A percentile compares a stretch with the other conserved stretches of the same genome.
phyloP scores from a whole-genome alignment of 768 basidiomycete species.

The Ramaria sp. region DNA sequence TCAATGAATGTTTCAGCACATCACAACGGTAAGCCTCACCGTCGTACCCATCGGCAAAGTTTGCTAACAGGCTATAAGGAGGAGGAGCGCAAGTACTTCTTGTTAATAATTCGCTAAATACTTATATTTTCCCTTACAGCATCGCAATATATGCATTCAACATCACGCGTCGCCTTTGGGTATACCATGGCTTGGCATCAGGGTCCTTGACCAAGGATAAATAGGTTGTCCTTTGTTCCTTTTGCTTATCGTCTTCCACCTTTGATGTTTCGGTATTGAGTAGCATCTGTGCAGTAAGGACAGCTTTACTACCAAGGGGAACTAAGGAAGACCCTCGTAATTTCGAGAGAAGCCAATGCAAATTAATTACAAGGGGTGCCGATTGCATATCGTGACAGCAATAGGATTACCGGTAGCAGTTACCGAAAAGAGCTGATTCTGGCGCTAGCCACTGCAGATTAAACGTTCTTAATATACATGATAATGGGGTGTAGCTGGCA shows the following conservation, averaged over 20 bases:
- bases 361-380: not conserved
- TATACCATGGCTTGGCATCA: constrained; percentile 5
- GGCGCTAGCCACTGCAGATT: too few relatives aligned
- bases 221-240: constrained; percentile 4
- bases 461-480: too few relatives aligned
- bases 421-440: too few relatives aligned
- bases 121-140: not conserved
- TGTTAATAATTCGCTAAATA: not conserved
- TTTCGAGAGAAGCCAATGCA: not conserved
- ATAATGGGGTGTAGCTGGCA: too few relatives aligned
- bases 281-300: not conserved
- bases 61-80: constrained; percentile 2
- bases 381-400: constrained; percentile 6
- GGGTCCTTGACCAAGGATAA: not conserved
- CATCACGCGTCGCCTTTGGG: constrained; percentile 1
- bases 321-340: not conserved
- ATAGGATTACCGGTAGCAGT: too few relatives aligned
- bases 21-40: constrained; percentile 12
- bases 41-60: constrained; percentile 23
- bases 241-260: not conserved
- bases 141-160: constrained; percentile 4
- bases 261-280: not conserved
- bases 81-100: not conserved
- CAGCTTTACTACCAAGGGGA: not conserved
- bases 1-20: not conserved